Conservation (phyloP, 371 early-diverging fungal genomes). For the Apophysomyces ossiformis region DNA sequence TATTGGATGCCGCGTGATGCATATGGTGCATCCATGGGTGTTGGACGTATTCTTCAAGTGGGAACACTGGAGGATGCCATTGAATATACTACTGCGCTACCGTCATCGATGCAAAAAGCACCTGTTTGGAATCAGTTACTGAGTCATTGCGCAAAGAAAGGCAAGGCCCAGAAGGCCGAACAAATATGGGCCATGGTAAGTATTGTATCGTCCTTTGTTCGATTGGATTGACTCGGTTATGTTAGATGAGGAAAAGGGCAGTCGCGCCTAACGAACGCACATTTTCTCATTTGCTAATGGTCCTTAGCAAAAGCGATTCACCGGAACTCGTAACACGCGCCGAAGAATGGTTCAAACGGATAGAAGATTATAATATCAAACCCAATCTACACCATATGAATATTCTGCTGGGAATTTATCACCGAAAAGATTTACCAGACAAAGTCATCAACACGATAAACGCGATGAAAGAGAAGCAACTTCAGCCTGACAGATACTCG, state of each 20-base stretch:
- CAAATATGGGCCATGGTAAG: constrained; percentile 18
- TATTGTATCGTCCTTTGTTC: background rate
- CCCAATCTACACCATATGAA: constrained; percentile 36
- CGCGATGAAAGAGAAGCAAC: background rate
- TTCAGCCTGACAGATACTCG: constrained; percentile 29
- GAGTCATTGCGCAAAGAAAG: constrained; percentile 13
- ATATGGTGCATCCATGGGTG: constrained; percentile 16
- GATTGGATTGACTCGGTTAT: background rate
- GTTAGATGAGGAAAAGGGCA: constrained; percentile 41
- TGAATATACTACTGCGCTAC: constrained; percentile 14
- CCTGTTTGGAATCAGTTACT: constrained; percentile 21
- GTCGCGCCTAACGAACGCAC: constrained; percentile 42
- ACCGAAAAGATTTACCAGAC: constrained; percentile 15
- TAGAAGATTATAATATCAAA: constrained; percentile 24
- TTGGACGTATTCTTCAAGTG: constrained; percentile 11
- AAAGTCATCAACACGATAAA: constrained; percentile 15
- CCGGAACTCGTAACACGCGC: constrained; percentile 30
- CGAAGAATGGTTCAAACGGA: constrained; percentile 27
- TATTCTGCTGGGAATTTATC: constrained; percentile 32
- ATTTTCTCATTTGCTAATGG: constrained; percentile 32
- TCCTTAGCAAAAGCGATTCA: constrained; percentile 27
- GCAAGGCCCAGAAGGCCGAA: constrained; percentile 15
- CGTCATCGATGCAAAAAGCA: constrained; percentile 16
- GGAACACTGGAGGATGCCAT: constrained; percentile 17
- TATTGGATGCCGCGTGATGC: constrained; percentile 19